Evolutionary conservation across 1,284 basidiomycete genomes (phyloP), one percentile per base, ranked within the genome.

Genomic region (Cutaneotrichosporon sp.): DNA sequence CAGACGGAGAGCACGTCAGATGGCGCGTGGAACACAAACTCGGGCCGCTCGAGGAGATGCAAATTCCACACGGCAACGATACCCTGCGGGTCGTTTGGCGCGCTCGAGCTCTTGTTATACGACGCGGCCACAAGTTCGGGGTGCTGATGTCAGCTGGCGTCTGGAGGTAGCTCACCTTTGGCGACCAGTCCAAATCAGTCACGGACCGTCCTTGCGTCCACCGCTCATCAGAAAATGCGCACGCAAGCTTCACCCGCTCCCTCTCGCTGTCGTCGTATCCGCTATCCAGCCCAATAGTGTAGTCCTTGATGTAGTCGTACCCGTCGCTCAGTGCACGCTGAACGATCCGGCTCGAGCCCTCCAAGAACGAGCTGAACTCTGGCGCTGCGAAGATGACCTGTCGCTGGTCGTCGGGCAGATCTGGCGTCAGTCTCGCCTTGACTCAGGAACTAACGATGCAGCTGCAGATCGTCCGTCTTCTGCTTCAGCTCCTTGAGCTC

Each of bases 61-160:
- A 94, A 76, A 70, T 98, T 98, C 96, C 96, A 99, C 4, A 99
- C 87, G 2, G 90, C 88, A 10, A 96, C 96, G 46, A 98, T 84
- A 3, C 96, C 96, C 64, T 97, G 93, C 0, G 94, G 92, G 67
- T 96, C 92, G 60, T 94, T 92, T 38, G 90, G 72, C 0, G 89
- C 86, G 4, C 87, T 84, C 4, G 90, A 84, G 63, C 94, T 96
- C 77, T 96, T 94, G 78, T 96, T 98, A 71, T 99, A 99, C 5
- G 92, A 87, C 0, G 91, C 92, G 9, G 90, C 89, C 55, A 84
- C 88, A 22, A 99, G 82, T 75, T 99, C 96, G 8, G 93, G 93
- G 65, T 91, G 96, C 90, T 97, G 67, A 0, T 8, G 42, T 54
- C 29, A 50, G 42, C 26, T 3, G 3, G 38, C 11, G 19, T n/a